Base-by-base conservation (phyloP, 2,329 filamentous ascomycete genomes). In the Apiospora malaysiana region DNA sequence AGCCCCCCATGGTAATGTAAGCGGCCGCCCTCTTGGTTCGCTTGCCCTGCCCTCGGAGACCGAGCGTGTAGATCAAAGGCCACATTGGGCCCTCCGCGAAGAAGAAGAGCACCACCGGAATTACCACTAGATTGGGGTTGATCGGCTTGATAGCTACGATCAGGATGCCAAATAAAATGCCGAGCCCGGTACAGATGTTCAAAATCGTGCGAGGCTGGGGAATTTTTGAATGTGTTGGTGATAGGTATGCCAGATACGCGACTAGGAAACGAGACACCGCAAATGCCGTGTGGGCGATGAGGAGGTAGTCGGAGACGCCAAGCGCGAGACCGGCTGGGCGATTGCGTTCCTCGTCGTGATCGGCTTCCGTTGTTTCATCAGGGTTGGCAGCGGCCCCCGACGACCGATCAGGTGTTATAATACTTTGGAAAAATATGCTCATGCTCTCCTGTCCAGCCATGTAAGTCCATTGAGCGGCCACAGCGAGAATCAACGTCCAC, bases 81-180 rank as follows among this genome's bases (percentile, higher is more conserved):
- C 93, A 97, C 75, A 94, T 89, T 68, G 94, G 93, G 0, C 91
- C 93, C 79, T 95, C 93, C 77, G 93, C 94, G 80, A 97, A 94
- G 74, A 94, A 91, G 73, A 93, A 92, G 40, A 95, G 76, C 49
- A 91, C 85, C 2, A 93, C 83, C 74, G 93, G 91, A n/a, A 89
- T 84, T 32, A 84, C 82, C 32, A 90, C 79, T 0, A 87, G 74
- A 73, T 89, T 85, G 0, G 86, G 82, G 70, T 88, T 82, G 1
- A 74, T 69, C 4, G 83, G 83, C 3, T 79, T 80, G 12, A 90
- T 73, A 1, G 85, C 80, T 43, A 87, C 84, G 4, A 85, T 81
- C 6, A 89, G 76, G 9, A 88, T 77, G 1, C 85, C 82, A 69
- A 85, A 85, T 75, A 93, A 83, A 63, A 92, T 84, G 73, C 92